Conservation (phyloP, 2,329 filamentous ascomycete genomes). For the Fusarium irregulare region DNA sequence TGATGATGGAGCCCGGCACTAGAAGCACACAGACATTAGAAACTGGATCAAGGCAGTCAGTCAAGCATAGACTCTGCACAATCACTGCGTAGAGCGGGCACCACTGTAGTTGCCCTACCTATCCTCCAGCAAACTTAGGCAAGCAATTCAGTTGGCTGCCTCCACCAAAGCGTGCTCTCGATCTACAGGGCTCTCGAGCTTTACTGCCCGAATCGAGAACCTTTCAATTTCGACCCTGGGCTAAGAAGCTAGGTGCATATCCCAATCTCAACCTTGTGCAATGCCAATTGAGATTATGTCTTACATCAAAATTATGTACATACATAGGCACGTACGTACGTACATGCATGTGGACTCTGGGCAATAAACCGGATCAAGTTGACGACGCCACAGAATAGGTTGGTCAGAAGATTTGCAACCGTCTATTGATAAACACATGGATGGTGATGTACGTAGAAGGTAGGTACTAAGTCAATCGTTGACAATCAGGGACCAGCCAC, state of each 20-base stretch:
- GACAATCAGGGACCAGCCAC: conserved; percentile 9
- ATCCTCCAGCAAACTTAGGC: not conserved
- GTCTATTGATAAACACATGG: conserved; percentile 14
- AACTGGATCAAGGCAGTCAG: conserved; percentile 2
- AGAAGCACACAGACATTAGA: conserved; percentile 5
- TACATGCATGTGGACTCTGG: not conserved
- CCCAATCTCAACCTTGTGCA: conserved; percentile 9
- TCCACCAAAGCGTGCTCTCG: conserved; percentile 2
- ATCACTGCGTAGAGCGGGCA: not conserved
- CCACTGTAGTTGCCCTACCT: not conserved
- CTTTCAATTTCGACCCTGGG: conserved; percentile 22
- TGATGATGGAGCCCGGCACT: conserved; percentile 8
- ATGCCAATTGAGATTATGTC: conserved; percentile 6
- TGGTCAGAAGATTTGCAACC: conserved; percentile 1
- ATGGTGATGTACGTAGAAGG: conserved; percentile 1
- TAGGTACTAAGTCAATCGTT: not conserved
- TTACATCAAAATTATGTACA: not conserved
- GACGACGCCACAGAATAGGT: not conserved
- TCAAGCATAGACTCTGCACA: not conserved
- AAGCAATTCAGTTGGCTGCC: conserved; percentile 12
- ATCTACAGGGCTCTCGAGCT: conserved; percentile 21
- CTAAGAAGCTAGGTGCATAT: conserved; percentile 11
- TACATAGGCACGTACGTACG: not conserved
- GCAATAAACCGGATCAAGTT: not conserved
- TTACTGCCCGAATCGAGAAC: conserved; percentile 15